These are phyloP conservation scores for Globisporangium nunn DNA, from an alignment of 352 stramenopile species.

Conservation along the genomic window DNA sequence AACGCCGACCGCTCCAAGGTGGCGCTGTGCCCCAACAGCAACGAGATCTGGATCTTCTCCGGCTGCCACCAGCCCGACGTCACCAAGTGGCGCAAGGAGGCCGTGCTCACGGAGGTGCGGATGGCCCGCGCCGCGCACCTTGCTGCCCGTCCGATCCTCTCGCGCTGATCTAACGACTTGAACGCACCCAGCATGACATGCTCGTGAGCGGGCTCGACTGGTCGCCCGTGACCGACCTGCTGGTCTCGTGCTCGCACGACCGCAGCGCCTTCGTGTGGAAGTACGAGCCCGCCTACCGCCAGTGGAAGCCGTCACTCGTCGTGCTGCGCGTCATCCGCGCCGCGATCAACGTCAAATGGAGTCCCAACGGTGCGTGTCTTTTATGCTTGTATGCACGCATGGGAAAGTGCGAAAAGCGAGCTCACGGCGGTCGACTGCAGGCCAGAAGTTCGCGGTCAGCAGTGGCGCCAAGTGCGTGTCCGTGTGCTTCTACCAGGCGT, in stretches of 20 bases:
- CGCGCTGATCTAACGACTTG: not conserved
- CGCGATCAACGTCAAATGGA: conserved; percentile 92
- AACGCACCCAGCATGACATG: conserved; percentile 85
- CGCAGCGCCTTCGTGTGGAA: conserved; percentile 94
- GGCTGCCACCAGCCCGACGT: conserved; percentile 70
- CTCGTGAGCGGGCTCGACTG: conserved; percentile 90
- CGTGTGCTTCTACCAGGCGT: conserved; percentile 89
- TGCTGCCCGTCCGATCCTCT: not conserved
- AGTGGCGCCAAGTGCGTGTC: conserved; percentile 91
- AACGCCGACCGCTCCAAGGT: conserved; percentile 88
- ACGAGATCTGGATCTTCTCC: conserved; percentile 91
- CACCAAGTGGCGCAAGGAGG: conserved; percentile 79
- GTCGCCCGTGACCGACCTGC: conserved; percentile 89
- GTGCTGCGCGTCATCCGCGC: conserved; percentile 90
- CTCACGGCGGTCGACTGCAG: conserved; percentile 14
- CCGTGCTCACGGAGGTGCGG: conserved; percentile 68
- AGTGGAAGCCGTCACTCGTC: conserved; percentile 90
- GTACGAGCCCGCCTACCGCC: conserved; percentile 72
- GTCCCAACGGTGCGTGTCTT: conserved; percentile 61
- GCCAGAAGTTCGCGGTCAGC: conserved; percentile 91
- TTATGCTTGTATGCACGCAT: not conserved
- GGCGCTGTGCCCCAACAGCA: conserved; percentile 89
- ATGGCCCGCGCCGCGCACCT: not conserved
- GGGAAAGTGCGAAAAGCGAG: too few relatives aligned
- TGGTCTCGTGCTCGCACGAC: conserved; percentile 94